Conservation (phyloP, 352 stramenopile species). For the Phytopythium aichiense region DNA sequence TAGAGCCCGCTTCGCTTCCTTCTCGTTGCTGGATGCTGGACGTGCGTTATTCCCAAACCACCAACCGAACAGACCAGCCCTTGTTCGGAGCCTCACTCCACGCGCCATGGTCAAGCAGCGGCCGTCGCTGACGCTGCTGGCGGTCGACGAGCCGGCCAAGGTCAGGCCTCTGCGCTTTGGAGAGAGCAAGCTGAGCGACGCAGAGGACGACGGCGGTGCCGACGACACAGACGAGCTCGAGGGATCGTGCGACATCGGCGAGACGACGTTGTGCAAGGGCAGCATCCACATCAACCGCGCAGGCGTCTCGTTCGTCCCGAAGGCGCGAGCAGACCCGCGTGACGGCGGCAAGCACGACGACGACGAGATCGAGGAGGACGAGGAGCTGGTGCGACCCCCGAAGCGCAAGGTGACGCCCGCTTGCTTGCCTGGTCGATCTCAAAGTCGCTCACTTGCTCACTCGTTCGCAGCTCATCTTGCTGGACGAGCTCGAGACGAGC, state of each 20-base stretch:
- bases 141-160: conserved; percentile 14
- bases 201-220: conserved; percentile 13
- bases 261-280: conserved; percentile 68
- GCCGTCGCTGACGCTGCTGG: conserved; percentile 13
- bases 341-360: conserved; percentile 8
- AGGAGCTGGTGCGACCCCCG: conserved; percentile 6
- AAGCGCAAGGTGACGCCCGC: conserved; percentile 6
- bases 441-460: neutral
- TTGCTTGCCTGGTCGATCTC: neutral
- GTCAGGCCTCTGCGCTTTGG: conserved; percentile 2
- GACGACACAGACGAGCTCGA: conserved; percentile 46
- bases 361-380: conserved; percentile 20
- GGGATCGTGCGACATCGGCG: conserved; percentile 65
- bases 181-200: conserved; percentile 6
- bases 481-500: conserved; percentile 51
- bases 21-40: neutral
- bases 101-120: conserved; percentile 13
- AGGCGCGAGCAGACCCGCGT: neutral
- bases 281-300: conserved; percentile 59
- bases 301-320: conserved; percentile 48
- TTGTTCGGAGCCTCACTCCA: too few species aligned
- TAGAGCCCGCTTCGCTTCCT: neutral
- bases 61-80: neutral
- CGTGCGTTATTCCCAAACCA: neutral
- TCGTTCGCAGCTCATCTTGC: conserved; percentile 23